phyloP scores from a whole-genome alignment of 345 rosid species.

The Odontarrhena argentea region DNA sequence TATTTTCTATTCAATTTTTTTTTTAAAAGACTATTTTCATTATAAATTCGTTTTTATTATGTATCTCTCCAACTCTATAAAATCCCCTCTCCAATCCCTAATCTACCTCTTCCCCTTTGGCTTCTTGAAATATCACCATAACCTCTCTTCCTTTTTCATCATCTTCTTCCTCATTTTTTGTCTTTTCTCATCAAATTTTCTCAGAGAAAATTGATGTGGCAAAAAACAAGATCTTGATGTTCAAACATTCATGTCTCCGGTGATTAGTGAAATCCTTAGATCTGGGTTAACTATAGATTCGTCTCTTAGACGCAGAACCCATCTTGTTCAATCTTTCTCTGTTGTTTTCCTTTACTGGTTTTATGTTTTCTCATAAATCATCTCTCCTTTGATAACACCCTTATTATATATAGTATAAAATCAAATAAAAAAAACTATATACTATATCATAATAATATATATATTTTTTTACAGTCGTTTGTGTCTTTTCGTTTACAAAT shows the following conservation, averaged over 20 bases:
- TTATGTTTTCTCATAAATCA: constrained; percentile 77
- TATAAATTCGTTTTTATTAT: neutral
- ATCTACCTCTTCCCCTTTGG: constrained; percentile 34
- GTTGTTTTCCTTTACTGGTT: constrained; percentile 96
- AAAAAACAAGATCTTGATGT: constrained; percentile 40
- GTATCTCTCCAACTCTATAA: constrained; percentile 25
- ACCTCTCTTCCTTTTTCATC: constrained; percentile 16
- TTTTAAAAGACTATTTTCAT: neutral
- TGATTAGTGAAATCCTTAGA: constrained; percentile 45
- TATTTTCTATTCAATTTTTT: neutral
- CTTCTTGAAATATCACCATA: constrained; percentile 17
- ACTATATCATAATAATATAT: neutral
- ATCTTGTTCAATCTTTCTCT: constrained; percentile 98
- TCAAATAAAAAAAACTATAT: neutral
- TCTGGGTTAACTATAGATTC: constrained; percentile 57
- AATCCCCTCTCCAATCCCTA: constrained; percentile 19
- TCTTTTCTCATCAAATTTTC: neutral
- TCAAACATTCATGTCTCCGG: constrained; percentile 47
- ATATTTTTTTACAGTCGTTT: too few species aligned
- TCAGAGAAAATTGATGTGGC: constrained; percentile 22
- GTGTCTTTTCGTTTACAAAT: neutral
- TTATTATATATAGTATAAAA: constrained; percentile 13
- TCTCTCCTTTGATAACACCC: constrained; percentile 29
- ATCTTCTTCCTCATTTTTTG: neutral
- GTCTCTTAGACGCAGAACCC: constrained; percentile 82